Base-by-base conservation (phyloP, 169 alveolate genomes). In the Plasmodium knowlesi region DNA sequence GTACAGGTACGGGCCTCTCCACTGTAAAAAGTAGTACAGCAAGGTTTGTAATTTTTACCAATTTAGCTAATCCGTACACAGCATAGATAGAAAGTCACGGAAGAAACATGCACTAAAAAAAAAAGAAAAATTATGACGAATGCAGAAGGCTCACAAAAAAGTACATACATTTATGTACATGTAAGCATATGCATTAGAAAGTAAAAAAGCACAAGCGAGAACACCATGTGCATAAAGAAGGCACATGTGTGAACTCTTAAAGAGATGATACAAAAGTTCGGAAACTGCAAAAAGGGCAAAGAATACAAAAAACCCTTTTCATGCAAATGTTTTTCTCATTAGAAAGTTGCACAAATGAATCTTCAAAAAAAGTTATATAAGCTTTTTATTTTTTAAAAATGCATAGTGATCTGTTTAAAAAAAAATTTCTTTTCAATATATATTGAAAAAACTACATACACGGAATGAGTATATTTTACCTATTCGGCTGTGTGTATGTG, bases 221-320 rank as follows among this genome's bases (percentile, higher is more conserved):
- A 25, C 32, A 25, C 32, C 14, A 25, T 61, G 74, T 34, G 25
- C 74, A 0, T 14, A 61, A 61, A 12, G 32, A 19, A 61, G 32
- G 74, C 32, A 61, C 74, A 61, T n/a, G 74, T 61, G 10, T 61
- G 74, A 61, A 61, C 34, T 61, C 74, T 61, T 61, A 61, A 61
- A 61, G 32, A 61, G 14, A 2, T n/a, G 32, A 61, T 61, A 5
- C 74, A 61, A 61, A 61, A 19, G 12, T 61, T 32, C 74, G 54
- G 10, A 43, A 43, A 43, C 0, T 43, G 54, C 54, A 43, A 43
- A 43, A 43, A 43, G 12, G 54, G 54, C 54, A 43, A 43, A 43
- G 39, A 43, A 61, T 4, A 22, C 28, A 57, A n/a, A 57, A 22
- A 57, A 61, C 25, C 74, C 25, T 16, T 61, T 61, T 61, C 19